phyloP scores from a whole-genome alignment of 2,329 filamentous ascomycete species.

The Fusarium haematococcum region DNA sequence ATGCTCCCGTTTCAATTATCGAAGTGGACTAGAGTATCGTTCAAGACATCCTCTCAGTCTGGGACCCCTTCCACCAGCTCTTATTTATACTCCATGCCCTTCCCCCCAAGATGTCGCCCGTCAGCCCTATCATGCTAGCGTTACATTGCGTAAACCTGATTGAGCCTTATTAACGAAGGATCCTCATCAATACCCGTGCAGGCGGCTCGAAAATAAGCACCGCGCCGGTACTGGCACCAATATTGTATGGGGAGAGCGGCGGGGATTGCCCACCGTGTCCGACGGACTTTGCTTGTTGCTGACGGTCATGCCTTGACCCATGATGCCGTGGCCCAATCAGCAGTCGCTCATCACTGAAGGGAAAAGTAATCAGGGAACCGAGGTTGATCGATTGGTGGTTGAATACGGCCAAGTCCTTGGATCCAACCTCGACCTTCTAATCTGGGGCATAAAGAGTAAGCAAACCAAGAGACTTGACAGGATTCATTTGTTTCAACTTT shows the following conservation, averaged over 20 bases:
- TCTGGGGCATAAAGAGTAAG: not conserved
- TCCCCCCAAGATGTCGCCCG: not conserved
- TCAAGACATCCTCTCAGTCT: not conserved
- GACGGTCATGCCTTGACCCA: not conserved
- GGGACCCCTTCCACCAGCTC: not conserved
- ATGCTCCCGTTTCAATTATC: not conserved
- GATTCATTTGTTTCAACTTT: slow-evolving; percentile 9
- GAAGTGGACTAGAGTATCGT: not conserved
- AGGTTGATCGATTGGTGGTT: not conserved
- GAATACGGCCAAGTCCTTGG: not conserved
- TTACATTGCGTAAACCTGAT: not conserved
- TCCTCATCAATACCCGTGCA: not conserved
- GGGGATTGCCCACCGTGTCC: not conserved
- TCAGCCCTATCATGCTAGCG: not conserved
- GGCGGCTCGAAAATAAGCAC: not conserved
- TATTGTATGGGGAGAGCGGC: not conserved
- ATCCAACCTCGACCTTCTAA: not conserved
- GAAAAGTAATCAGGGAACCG: not conserved
- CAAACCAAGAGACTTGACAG: not conserved
- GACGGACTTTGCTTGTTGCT: not conserved
- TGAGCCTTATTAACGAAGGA: not conserved
- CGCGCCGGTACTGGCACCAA: not conserved
- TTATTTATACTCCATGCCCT: not conserved
- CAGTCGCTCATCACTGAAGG: not conserved
- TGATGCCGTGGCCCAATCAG: not conserved